phyloP scores from a whole-genome alignment of 129 eudicot genomes.

The Flaveria sonorensis region DNA sequence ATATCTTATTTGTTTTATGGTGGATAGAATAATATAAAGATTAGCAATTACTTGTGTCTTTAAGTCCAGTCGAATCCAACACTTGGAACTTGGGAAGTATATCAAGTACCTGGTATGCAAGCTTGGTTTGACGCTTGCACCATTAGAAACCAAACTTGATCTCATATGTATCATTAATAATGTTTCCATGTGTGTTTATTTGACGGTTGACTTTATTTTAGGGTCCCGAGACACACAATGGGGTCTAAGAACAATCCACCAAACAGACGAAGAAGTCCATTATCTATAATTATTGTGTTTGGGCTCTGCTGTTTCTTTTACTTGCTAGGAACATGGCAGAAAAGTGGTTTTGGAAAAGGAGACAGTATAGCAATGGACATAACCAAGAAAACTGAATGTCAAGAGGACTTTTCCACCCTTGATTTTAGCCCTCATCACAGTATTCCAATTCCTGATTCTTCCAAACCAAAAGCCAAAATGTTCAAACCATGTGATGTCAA shows the following conservation, averaged over 20 bases:
- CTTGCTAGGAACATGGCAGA: conserved; percentile 94
- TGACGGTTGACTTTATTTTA: conserved; percentile 15
- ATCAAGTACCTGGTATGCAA: conserved; percentile 10
- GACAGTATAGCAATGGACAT: conserved; percentile 69
- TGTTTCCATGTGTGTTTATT: conserved; percentile 11
- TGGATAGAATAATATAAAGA: neutral
- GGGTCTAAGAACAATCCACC: conserved; percentile 63
- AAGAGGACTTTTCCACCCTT: conserved; percentile 49
- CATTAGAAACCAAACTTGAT: neutral
- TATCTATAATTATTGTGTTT: conserved; percentile 68
- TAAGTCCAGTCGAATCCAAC: neutral
- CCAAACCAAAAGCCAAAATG: conserved; percentile 63
- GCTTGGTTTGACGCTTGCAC: neutral
- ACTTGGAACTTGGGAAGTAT: conserved; percentile 1
- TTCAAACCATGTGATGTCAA: conserved; percentile 72
- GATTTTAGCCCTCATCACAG: conserved; percentile 79
- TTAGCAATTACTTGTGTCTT: conserved; percentile 9
- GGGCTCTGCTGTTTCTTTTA: conserved; percentile 91
- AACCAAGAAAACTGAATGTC: conserved; percentile 63
- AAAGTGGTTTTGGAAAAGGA: conserved; percentile 88
- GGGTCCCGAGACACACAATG: conserved; percentile 47
- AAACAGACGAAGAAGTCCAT: conserved; percentile 59
- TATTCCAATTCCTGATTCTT: conserved; percentile 47
- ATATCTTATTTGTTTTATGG: conserved; percentile 4
- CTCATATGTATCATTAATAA: conserved; percentile 2